These are phyloP conservation scores for Elsinoe perseae DNA, from an alignment of 2,329 filamentous ascomycete species.

Conservation along the genomic window DNA sequence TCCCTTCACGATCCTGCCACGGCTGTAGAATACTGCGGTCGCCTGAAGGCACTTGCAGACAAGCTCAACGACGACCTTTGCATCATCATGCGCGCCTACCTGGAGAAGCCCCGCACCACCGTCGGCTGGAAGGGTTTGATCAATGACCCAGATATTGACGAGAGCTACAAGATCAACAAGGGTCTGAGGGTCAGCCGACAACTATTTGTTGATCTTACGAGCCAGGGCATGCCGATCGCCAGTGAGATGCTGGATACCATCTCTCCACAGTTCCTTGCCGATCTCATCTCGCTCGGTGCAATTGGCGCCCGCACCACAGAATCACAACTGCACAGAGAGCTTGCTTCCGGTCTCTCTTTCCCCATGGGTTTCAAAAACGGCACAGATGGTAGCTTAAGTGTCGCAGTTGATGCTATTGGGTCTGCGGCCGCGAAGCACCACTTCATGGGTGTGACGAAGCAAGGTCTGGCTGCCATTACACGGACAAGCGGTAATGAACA, in stretches of 20 bases:
- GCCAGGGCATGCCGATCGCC: slow-evolving; percentile 84
- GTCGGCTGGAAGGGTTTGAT: slow-evolving; percentile 99
- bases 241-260: slow-evolving; percentile 99
- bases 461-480: slow-evolving; percentile 89
- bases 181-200: slow-evolving; percentile 85
- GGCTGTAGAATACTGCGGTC: slow-evolving; percentile 79
- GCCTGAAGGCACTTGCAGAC: slow-evolving; percentile 67
- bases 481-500: slow-evolving; percentile 91
- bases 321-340: slow-evolving; percentile 90
- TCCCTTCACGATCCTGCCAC: slow-evolving; percentile 90
- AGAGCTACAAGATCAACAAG: slow-evolving; percentile 98
- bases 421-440: slow-evolving; percentile 74
- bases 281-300: slow-evolving; percentile 89
- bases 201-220: slow-evolving; percentile 85
- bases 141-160: slow-evolving; percentile 97
- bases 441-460: slow-evolving; percentile 98
- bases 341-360: slow-evolving; percentile 91
- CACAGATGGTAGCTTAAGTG: slow-evolving; percentile 82
- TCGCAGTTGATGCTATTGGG: slow-evolving; percentile 94
- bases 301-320: slow-evolving; percentile 96
- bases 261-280: slow-evolving; percentile 93
- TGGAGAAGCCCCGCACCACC: slow-evolving; percentile 96
- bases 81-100: slow-evolving; percentile 96
- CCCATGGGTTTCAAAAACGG: slow-evolving; percentile 99
- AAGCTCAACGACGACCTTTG: slow-evolving; percentile 76